Conservation (phyloP, 371 early-diverging fungal genomes). For the Funneliformis caledonium region DNA sequence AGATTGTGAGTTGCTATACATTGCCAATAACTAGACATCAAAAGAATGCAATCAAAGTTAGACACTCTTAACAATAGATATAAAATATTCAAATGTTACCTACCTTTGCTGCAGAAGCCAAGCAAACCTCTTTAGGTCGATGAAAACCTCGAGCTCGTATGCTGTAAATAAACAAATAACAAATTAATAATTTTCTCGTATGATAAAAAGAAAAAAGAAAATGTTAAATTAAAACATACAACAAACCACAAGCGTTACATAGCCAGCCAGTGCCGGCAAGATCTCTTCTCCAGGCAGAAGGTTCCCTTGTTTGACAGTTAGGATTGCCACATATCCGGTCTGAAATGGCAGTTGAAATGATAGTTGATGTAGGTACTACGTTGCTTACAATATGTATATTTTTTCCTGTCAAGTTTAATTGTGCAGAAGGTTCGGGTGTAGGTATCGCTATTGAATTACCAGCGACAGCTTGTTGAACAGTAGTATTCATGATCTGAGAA, state of each 20-base stretch:
- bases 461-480: neutral
- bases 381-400: neutral
- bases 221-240: neutral
- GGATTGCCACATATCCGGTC: slow-evolving; percentile 4
- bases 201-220: neutral
- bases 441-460: neutral
- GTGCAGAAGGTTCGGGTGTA: neutral
- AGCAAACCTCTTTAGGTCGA: slow-evolving; percentile 6
- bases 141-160: slow-evolving; percentile 15
- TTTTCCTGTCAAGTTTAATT: neutral
- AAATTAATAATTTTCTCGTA: neutral
- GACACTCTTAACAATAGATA: neutral
- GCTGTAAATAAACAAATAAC: neutral
- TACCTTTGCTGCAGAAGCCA: slow-evolving; percentile 1
- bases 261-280: slow-evolving; percentile 14
- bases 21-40: neutral
- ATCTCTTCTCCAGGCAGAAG: slow-evolving; percentile 17
- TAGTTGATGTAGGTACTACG: neutral
- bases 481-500: neutral
- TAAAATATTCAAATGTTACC: neutral
- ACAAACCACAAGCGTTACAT: slow-evolving; percentile 21
- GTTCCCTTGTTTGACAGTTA: neutral
- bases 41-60: no score
- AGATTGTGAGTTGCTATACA: neutral
- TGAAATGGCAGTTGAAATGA: neutral